Conservation (phyloP, 306 rosid genomes). For the Delonix regia region DNA sequence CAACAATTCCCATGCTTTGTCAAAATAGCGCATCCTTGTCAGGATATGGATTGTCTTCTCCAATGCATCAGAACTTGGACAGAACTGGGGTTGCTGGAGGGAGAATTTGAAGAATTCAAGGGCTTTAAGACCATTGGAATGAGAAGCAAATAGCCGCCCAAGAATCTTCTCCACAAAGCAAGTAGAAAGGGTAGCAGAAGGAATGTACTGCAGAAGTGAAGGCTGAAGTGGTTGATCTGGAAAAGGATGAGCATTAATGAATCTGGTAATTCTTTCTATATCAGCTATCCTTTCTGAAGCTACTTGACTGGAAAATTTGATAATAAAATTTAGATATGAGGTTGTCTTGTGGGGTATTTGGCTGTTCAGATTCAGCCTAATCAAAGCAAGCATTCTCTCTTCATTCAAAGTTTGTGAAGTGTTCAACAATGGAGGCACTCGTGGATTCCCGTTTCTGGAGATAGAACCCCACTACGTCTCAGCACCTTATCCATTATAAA, state of each 20-base stretch:
- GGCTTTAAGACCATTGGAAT: slow-evolving; percentile 87
- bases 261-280: slow-evolving; percentile 54
- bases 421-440: background rate
- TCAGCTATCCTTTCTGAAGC: slow-evolving; percentile 28
- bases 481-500: background rate
- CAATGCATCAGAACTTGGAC: slow-evolving; percentile 61
- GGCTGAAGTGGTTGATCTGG: slow-evolving; percentile 76
- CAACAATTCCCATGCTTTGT: slow-evolving; percentile 74
- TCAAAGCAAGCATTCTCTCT: slow-evolving; percentile 42
- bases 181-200: slow-evolving; percentile 51
- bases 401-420: too few relatives aligned
- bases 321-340: slow-evolving; percentile 18
- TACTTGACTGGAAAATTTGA: slow-evolving; percentile 33
- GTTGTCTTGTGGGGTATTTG: slow-evolving; percentile 31
- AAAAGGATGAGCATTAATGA: slow-evolving; percentile 79
- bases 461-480: background rate
- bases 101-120: slow-evolving; percentile 71
- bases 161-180: slow-evolving; percentile 59
- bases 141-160: slow-evolving; percentile 74
- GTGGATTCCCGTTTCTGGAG: background rate
- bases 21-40: slow-evolving; percentile 76
- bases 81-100: slow-evolving; percentile 45
- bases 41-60: slow-evolving; percentile 84
- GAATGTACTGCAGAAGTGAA: slow-evolving; percentile 54
- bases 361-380: slow-evolving; percentile 30